A percentile compares a stretch with the other conserved stretches of the same genome.
phyloP scores from a whole-genome alignment of 306 rosid genomes.

The Lupinus albus region DNA sequence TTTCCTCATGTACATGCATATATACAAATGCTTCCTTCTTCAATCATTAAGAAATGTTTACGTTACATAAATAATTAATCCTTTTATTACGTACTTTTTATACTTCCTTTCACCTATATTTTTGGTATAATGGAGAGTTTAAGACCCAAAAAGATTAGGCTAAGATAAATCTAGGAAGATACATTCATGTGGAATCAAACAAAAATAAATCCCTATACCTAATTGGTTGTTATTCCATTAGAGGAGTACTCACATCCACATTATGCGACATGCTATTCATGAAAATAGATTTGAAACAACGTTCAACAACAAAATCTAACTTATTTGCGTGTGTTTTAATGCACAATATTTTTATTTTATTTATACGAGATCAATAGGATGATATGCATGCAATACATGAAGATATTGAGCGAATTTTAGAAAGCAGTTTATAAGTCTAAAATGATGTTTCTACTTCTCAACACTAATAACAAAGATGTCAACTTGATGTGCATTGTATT shows the following conservation, averaged over 20 bases:
- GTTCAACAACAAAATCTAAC: too few species aligned
- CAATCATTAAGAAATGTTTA: neutral
- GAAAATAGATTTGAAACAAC: too few species aligned
- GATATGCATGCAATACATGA: neutral
- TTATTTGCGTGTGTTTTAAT: constrained; percentile 16
- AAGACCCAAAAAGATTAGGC: too few species aligned
- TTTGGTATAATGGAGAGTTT: too few species aligned
- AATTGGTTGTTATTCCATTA: too few species aligned
- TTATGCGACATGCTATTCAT: too few species aligned
- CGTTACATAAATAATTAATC: neutral
- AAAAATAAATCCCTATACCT: too few species aligned
- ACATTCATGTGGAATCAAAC: too few species aligned
- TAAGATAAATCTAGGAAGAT: too few species aligned
- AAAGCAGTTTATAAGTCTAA: neutral
- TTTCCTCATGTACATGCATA: neutral
- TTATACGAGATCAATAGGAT: neutral
- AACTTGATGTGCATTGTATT: constrained; percentile 23
- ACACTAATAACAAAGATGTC: neutral
- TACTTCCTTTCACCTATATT: too few species aligned
- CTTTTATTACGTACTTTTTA: too few species aligned
- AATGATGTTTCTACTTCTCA: neutral
- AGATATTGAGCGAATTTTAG: neutral
- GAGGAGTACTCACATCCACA: too few species aligned
- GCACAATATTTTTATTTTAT: neutral
- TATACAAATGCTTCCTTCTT: constrained; percentile 15